Conservation (phyloP, 2,329 filamentous ascomycete species). For the Monosporascus sp. region DNA sequence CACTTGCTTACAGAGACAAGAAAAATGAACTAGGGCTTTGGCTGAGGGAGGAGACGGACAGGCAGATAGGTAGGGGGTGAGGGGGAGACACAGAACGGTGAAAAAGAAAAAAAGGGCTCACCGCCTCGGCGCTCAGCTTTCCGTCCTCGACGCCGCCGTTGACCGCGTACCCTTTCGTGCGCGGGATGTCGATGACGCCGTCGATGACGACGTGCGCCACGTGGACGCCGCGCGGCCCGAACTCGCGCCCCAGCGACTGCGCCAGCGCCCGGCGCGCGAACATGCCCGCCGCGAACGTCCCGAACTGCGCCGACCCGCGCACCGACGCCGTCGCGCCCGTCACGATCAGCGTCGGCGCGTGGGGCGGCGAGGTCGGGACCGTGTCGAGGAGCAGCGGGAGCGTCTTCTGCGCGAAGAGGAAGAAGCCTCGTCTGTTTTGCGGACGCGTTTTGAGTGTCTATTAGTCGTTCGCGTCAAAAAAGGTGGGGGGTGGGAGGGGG, state of each 20-base stretch:
- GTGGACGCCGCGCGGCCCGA: conserved; percentile 68
- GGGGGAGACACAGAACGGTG: not conserved
- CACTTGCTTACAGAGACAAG: too few species aligned
- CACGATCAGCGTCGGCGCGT: conserved; percentile 68
- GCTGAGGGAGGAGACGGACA: too few species aligned
- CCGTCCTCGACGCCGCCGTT: conserved; percentile 32
- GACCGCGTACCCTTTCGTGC: conserved; percentile 46
- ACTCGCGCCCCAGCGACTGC: conserved; percentile 66
- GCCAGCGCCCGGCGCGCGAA: conserved; percentile 63
- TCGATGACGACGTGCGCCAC: conserved; percentile 70
- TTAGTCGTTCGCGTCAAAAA: not conserved
- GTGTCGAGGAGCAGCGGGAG: conserved; percentile 61
- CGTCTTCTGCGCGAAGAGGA: conserved; percentile 60
- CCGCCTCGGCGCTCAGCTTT: conserved; percentile 62
- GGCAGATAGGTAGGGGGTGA: too few species aligned
- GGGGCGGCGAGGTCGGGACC: conserved; percentile 33
- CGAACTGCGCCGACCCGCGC: conserved; percentile 58
- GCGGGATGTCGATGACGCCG: conserved; percentile 68
- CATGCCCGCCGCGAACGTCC: conserved; percentile 63
- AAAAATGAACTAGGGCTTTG: too few species aligned
- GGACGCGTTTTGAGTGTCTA: not conserved
- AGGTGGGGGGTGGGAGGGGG: not conserved
- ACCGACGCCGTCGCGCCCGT: conserved; percentile 70
- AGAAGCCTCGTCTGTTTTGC: conserved; percentile 51
- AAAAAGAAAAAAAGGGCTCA: conserved; percentile 32